Evolutionary conservation across 2,329 filamentous ascomycete species (phyloP), one percentile per base, ranked within the genome.

Genomic region (Fusarium veterinarium): DNA sequence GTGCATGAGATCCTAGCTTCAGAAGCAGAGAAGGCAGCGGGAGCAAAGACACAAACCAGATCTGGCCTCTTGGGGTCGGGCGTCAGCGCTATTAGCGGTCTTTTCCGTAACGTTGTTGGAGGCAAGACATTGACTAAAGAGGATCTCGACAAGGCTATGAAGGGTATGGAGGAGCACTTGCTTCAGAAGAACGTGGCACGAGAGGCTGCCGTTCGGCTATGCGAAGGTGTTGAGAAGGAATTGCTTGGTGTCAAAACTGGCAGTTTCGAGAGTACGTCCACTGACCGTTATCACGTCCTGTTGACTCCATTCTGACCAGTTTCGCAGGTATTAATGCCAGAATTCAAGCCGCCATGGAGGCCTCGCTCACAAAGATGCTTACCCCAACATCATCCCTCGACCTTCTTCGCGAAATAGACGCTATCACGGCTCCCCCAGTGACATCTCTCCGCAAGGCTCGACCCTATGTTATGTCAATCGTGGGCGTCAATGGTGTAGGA

Each of bases 381-480:
- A 99, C 96, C 0, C 97, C 97, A 0, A 98, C 95, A 3, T 95
- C 93, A 11, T 98, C 95, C 6, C 89, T 98, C 72, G 96, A 99
- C 82, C 90, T 99, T 53, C 91, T 99, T 51, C 94, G 95, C 77
- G 95, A 97, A 80, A 98, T 99, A 76, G 91, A 95, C 79, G 89
- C 91, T 48, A 90, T 97, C 69, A 92, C 91, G 11, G 86, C 89
- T 16, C 91, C 93, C 2, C 84, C 91, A 1, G 86, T 85, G 28
- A 89, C 91, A 6, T 91, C 91, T 35, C 86, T 91, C 68, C 85
- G 89, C 74, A 87, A 88, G 67, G 83, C 88, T 25, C 92, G 96
- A 8, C 96, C 96, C 46, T 99, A 98, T 80, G 95, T 98, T 78
- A 97, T 99, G 80, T 98, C 95, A 64, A 97, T 99, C 69, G 96